Percentiles rank a stretch among this genome's conserved stretches.
Evolutionary conservation across 1,139 yeast species (phyloP).

Genomic region (Yamadazyma atmosphaerica): DNA sequence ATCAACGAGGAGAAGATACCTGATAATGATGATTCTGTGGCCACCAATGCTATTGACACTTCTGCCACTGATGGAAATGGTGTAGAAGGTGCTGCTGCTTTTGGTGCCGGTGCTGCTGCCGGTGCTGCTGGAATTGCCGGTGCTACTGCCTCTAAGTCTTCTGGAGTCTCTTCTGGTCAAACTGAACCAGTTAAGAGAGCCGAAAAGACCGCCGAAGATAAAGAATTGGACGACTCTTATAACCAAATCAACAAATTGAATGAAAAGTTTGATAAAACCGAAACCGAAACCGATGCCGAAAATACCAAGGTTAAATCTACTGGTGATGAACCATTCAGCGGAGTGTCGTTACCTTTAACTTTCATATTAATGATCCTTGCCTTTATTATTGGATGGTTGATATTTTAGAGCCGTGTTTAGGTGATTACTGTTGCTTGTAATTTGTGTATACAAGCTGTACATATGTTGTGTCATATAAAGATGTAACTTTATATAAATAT

Average conservation of each 20-base stretch:
- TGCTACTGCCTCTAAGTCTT: constrained; percentile 16
- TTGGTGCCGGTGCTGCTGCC: constrained; percentile 10
- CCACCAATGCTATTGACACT: constrained; percentile 13
- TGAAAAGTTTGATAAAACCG: constrained; percentile 39
- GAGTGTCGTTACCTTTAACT: constrained; percentile 55
- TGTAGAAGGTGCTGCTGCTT: constrained; percentile 14
- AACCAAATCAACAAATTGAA: constrained; percentile 44
- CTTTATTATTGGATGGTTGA: constrained; percentile 61
- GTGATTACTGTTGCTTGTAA: constrained; percentile 1
- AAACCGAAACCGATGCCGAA: constrained; percentile 10
- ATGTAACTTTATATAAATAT: too few relatives aligned
- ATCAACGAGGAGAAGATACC: constrained; percentile 13
- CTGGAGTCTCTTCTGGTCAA: constrained; percentile 13
- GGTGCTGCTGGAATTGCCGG: constrained; percentile 18
- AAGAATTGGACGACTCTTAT: constrained; percentile 39
- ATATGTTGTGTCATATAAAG: too few relatives aligned
- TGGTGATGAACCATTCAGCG: constrained; percentile 37
- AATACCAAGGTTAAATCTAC: constrained; percentile 9
- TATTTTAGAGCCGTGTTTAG: constrained; percentile 48
- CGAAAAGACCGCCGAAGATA: constrained; percentile 5
- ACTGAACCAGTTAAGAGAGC: constrained; percentile 8
- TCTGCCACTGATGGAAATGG: constrained; percentile 7
- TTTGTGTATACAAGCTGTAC: not conserved
- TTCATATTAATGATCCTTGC: constrained; percentile 53
- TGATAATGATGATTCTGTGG: constrained; percentile 5